Conservation (phyloP, 192 early-diverging fungal genomes). For the Coemansia sp. region DNA sequence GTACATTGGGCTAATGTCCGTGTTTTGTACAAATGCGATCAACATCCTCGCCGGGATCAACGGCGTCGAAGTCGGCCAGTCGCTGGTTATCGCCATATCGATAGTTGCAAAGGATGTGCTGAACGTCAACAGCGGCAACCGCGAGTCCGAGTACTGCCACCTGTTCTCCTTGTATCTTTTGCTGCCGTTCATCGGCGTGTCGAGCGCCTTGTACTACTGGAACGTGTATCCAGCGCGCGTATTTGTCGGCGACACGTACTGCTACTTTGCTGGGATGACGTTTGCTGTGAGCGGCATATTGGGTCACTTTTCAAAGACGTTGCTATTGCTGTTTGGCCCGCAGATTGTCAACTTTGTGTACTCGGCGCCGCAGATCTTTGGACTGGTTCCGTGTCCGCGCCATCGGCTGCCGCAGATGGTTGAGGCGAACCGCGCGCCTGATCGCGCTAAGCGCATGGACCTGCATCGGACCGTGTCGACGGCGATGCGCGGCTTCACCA, state of each 20-base stretch:
- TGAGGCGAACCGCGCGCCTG: neutral
- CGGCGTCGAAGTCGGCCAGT: conserved; percentile 94
- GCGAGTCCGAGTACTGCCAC: conserved; percentile 75
- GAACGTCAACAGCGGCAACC: conserved; percentile 30
- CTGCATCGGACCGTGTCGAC: conserved; percentile 32
- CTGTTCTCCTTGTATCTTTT: conserved; percentile 88
- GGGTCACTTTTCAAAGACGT: conserved; percentile 90
- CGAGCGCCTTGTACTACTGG: conserved; percentile 72
- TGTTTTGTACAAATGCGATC: conserved; percentile 97
- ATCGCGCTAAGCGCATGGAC: neutral
- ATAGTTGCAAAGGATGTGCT: conserved; percentile 57
- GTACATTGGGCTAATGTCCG: conserved; percentile 83
- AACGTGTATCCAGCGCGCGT: conserved; percentile 93
- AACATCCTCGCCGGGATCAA: conserved; percentile 99
- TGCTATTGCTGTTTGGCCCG: conserved; percentile 91
- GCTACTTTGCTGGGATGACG: conserved; percentile 99
- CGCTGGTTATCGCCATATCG: conserved; percentile 87
- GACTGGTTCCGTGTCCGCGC: conserved; percentile 90
- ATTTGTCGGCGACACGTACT: conserved; percentile 96
- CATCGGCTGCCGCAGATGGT: conserved; percentile 81
- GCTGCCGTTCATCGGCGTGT: conserved; percentile 89
- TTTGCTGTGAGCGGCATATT: conserved; percentile 97
- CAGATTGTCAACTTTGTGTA: conserved; percentile 98
- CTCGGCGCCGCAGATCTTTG: conserved; percentile 92
- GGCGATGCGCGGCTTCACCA: conserved; percentile 47